These are phyloP conservation scores for Trametes cingulata DNA, from an alignment of 768 basidiomycete genomes.

Conservation along the genomic window DNA sequence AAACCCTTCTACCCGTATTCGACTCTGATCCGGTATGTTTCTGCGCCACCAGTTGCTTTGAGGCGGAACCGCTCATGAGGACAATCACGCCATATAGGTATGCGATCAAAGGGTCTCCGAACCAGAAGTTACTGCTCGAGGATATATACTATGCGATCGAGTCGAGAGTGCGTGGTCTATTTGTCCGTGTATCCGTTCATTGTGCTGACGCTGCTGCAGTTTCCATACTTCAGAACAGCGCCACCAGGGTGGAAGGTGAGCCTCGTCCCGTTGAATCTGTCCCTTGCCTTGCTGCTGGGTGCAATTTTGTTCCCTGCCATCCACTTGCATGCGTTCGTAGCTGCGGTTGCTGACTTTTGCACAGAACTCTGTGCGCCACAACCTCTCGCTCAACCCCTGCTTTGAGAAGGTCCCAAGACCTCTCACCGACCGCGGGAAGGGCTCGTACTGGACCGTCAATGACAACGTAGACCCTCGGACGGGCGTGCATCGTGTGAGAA, in stretches of 20 bases:
- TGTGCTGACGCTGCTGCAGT: constrained; percentile 45
- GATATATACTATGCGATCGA: constrained; percentile 93
- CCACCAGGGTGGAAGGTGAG: constrained; percentile 92
- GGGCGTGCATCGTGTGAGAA: constrained; percentile 84
- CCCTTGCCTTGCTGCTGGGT: neutral
- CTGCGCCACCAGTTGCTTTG: neutral
- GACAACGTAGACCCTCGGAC: constrained; percentile 88
- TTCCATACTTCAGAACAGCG: constrained; percentile 85
- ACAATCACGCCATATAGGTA: constrained; percentile 50
- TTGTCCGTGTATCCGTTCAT: neutral
- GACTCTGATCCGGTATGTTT: constrained; percentile 79
- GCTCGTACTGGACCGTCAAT: constrained; percentile 91
- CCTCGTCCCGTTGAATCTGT: neutral
- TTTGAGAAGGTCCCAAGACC: constrained; percentile 93
- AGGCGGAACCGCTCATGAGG: constrained; percentile 8
- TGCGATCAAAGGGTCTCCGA: constrained; percentile 89
- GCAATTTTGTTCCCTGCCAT: too few species aligned
- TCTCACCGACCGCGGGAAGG: constrained; percentile 87
- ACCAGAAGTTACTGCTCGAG: constrained; percentile 81
- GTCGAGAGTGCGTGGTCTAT: constrained; percentile 62
- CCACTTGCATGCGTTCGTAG: neutral
- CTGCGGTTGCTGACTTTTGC: constrained; percentile 50
- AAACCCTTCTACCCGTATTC: constrained; percentile 93
- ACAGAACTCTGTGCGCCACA: constrained; percentile 91
- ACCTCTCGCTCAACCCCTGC: constrained; percentile 86